Conservation (phyloP, 805 yeast species). For the Sungouiozyma intestinalis region DNA sequence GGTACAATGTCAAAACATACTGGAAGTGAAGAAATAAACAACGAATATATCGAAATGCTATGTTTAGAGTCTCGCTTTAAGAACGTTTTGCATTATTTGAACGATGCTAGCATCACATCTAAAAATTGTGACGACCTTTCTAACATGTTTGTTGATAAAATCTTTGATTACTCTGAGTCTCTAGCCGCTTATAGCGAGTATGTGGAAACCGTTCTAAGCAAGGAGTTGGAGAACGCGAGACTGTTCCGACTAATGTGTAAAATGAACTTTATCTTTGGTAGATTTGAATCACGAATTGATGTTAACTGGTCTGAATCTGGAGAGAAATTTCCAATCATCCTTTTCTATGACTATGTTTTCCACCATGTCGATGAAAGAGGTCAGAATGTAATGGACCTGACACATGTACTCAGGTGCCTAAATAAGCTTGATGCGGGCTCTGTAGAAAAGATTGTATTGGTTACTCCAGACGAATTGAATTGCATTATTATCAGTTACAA, state of each 20-base stretch:
- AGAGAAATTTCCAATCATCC: conserved; percentile 54
- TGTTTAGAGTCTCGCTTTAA: conserved; percentile 38
- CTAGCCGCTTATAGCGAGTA: conserved; percentile 46
- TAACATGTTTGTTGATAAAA: conserved; percentile 33
- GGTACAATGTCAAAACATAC: conserved; percentile 5
- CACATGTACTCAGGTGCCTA: conserved; percentile 66
- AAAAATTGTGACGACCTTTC: conserved; percentile 29
- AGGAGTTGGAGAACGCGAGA: conserved; percentile 82
- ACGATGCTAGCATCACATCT: conserved; percentile 17
- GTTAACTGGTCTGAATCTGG: conserved; percentile 67
- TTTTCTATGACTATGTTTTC: conserved; percentile 78
- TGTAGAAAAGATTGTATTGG: conserved; percentile 71
- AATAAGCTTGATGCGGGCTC: conserved; percentile 90
- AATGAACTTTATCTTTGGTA: conserved; percentile 63
- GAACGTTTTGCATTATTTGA: conserved; percentile 32
- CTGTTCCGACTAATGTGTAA: conserved; percentile 74
- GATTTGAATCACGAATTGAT: conserved; percentile 54
- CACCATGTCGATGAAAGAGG: conserved; percentile 75
- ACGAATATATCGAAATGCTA: conserved; percentile 5
- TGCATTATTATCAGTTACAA: conserved; percentile 79
- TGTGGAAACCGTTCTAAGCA: conserved; percentile 48
- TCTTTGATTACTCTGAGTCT: conserved; percentile 30
- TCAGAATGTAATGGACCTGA: conserved; percentile 66
- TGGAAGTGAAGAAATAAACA: conserved; percentile 3
- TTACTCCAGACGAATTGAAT: conserved; percentile 74